Base-by-base conservation (phyloP, 2,329 filamentous ascomycete species). In the Tolypocladium inflatum region DNA sequence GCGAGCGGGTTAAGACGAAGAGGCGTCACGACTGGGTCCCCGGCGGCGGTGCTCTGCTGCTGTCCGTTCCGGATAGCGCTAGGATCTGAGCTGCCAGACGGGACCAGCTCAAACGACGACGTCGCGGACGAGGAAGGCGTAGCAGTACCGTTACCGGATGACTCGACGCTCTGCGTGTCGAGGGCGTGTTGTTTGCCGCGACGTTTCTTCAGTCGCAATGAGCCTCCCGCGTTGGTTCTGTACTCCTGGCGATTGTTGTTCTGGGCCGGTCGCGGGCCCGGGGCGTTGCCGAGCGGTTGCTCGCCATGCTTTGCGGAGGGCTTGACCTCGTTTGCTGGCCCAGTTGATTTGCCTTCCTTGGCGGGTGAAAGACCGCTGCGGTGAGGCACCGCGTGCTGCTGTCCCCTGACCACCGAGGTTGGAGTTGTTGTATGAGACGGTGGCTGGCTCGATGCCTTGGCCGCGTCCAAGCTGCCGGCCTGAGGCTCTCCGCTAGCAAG, bases 181-280 rank as follows among this genome's bases (percentile, higher is more conserved):
- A 38, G 21, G 15, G 23, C 23, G 7, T 59, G 55, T 43, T 54
- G 54, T 35, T 61, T 64, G 17, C 62, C 60, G 38, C 63, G 68
- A 33, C 70, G 68, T 54, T 66, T 65, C 60, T 72, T 72, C 3
- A 61, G 59, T 11, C 66, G 67, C 37, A 74, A 63, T 4, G 73
- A 74, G 26, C 70, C 71, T n/a, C 70, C 71, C 13, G 64, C 66
- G 33, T 65, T 61, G 43, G 63, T 59, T 37, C 68, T 64, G 23
- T 68, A 74, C 19, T 59, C 60, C 15, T 61, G 63, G 11, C 56
- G 62, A 6, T 57, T 9, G 30, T 26, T 33, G 7, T 35, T 35
- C 17, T 23, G 21, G 42, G 26, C 33, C 8, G 30, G 33, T 19
- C 42, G 13, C 15, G 42, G 26, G 5, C 23, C 23, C 10, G 54